Conservation (phyloP, 140 eudicot species). For the Cichorium intybus region DNA sequence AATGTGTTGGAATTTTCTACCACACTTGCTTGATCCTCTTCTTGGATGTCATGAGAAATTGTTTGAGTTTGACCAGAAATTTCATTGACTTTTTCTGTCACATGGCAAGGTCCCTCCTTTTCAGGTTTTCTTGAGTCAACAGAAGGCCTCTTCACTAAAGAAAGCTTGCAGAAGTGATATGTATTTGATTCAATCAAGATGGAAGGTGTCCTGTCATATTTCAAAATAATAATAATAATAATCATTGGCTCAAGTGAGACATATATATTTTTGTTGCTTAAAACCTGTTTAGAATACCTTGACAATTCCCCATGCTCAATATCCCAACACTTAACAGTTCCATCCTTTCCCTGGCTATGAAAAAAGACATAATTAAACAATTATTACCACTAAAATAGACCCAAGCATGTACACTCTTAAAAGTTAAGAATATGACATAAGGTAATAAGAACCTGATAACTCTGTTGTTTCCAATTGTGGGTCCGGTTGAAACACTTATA, state of each 20-base stretch:
- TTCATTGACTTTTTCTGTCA: conserved; percentile 22
- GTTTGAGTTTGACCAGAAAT: conserved; percentile 20
- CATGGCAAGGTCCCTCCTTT: background rate
- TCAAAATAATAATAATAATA: background rate
- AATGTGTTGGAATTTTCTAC: conserved; percentile 19
- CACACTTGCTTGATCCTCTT: conserved; percentile 17
- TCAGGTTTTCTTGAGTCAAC: conserved; percentile 30
- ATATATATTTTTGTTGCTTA: background rate
- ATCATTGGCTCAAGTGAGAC: background rate
- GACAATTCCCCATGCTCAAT: conserved; percentile 72
- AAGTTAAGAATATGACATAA: background rate
- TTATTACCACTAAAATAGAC: conserved; percentile 5
- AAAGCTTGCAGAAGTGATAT: conserved; percentile 87
- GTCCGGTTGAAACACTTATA: conserved; percentile 56
- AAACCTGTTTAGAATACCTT: conserved; percentile 35
- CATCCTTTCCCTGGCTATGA: conserved; percentile 89
- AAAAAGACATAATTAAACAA: background rate
- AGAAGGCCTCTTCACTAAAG: conserved; percentile 51
- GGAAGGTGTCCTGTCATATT: conserved; percentile 52
- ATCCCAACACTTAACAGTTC: conserved; percentile 87
- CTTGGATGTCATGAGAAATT: conserved; percentile 13
- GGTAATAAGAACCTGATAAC: conserved; percentile 51
- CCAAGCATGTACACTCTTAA: background rate
- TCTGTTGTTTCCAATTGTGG: conserved; percentile 51
- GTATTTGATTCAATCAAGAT: conserved; percentile 52